Evolutionary conservation across 192 early-diverging fungal genomes (phyloP).

Genomic region (Gryganskiella cystojenkinii): DNA sequence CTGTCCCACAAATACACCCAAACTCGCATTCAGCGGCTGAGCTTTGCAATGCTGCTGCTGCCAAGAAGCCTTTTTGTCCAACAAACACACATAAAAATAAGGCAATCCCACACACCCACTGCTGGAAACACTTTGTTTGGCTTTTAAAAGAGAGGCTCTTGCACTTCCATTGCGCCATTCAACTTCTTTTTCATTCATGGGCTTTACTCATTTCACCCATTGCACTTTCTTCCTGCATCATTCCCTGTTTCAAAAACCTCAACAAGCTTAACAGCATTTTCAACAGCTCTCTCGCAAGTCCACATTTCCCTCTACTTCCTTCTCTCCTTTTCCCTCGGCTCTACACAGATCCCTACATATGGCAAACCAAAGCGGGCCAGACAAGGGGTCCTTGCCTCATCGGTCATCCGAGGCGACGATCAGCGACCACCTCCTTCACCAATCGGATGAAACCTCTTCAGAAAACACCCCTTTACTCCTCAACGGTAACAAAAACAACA

Average conservation of each 20-base stretch:
- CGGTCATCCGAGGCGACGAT: slow-evolving; percentile 22
- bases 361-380: not conserved
- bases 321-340: not conserved
- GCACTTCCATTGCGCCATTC: no score
- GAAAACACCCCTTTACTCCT: slow-evolving; percentile 18
- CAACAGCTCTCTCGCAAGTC: no score
- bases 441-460: not conserved
- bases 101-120: no score
- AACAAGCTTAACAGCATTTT: no score
- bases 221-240: not conserved
- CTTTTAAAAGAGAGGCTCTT: no score
- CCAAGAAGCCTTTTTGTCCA: no score
- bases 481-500: not conserved
- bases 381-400: slow-evolving; percentile 9
- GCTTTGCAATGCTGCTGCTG: no score
- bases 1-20: no score
- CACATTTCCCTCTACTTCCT: not conserved
- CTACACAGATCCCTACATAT: not conserved
- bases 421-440: not conserved
- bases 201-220: not conserved
- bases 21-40: no score
- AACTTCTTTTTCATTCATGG: not conserved
- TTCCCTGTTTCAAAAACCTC: no score
- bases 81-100: no score
- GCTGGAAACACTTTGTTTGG: no score